Base-by-base conservation (phyloP, 805 yeast species). In the Priceomyces fermenticarens region DNA sequence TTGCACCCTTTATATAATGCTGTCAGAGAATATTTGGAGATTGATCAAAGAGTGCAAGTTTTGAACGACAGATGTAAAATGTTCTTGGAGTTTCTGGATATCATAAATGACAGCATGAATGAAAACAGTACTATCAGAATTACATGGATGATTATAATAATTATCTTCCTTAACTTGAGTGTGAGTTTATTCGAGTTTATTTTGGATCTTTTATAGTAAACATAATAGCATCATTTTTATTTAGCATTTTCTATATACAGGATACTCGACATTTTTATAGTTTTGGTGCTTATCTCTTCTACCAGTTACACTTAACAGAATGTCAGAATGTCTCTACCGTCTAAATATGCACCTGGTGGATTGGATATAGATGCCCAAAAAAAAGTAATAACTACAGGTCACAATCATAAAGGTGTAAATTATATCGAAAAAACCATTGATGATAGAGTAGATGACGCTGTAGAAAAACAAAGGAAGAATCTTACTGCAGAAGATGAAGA, bases 11-110 rank as follows among this genome's bases (percentile, higher is more conserved):
- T 93, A 32, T 93, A 93, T 62, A 73, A 74, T 28, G 97, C 97
- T 1, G 82, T 90, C 42, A 68, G 97, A 43, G 97, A 93, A 48
- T 93, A 93, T 54, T 67, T 93, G 42, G 99, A 93, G 63, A 90
- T 93, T 46, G 97, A 91, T 58, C 96, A 88, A 62, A 70, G 99
- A 40, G 97, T 91, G 25, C 90, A 87, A 55, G 97, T 93, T 4
- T 72, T 93, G 36, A 93, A 93, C 54, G 97, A 91, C 58, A 70
- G 97, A 36, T 90, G 98, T 61, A 86, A 85, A 58, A 97, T 93
- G 23, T 93, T 91, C 53, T 68, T 93, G 55, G 99, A 93, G 56
- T 86, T 93, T 54, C 87, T 88, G 57, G 96, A 90, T 54, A 85
- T 93, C 40, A 81, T 93, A 48, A 89, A 91, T 14, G 98, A 93